A percentile compares a stretch with the other conserved stretches of the same genome.
Evolutionary conservation across 305 asterid species (phyloP).

Genomic region (Euphrasia arctica): DNA sequence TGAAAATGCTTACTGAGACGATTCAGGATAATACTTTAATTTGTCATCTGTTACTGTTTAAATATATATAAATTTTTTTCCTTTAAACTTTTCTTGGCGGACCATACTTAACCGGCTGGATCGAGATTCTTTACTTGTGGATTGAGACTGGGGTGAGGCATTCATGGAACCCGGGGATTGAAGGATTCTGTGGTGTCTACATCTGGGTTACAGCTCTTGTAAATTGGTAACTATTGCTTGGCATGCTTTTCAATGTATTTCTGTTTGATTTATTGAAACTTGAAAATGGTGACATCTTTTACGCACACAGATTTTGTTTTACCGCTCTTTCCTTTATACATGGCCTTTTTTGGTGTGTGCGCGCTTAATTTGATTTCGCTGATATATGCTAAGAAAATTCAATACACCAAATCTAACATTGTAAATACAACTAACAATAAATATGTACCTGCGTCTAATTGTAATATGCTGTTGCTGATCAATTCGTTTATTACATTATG

Average conservation of each 20-base stretch:
- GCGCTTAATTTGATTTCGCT: background rate
- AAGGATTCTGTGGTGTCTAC: conserved; percentile 30
- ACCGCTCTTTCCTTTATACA: conserved; percentile 3
- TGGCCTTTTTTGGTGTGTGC: background rate
- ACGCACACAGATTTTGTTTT: no score
- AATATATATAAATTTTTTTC: conserved; percentile 10
- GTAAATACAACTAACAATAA: background rate
- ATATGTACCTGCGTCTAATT: conserved; percentile 1
- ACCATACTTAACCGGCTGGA: conserved; percentile 27
- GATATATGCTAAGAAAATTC: conserved; percentile 15
- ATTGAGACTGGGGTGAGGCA: conserved; percentile 18
- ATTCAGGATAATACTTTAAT: conserved; percentile 9
- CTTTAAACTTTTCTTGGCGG: conserved; percentile 14
- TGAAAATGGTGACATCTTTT: no score
- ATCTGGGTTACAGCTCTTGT: conserved; percentile 46
- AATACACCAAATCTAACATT: background rate
- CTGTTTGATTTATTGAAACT: background rate
- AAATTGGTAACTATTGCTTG: conserved; percentile 54
- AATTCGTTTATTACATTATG: background rate
- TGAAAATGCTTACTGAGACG: conserved; percentile 30
- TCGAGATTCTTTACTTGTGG: conserved; percentile 28
- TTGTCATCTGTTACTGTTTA: conserved; percentile 12
- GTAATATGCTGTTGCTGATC: conserved; percentile 9
- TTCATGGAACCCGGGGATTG: conserved; percentile 24
- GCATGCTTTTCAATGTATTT: conserved; percentile 29